Evolutionary conservation across 331 rosid genomes (phyloP), one percentile per base, ranked within the genome.

Genomic region (Arachis monticola): DNA sequence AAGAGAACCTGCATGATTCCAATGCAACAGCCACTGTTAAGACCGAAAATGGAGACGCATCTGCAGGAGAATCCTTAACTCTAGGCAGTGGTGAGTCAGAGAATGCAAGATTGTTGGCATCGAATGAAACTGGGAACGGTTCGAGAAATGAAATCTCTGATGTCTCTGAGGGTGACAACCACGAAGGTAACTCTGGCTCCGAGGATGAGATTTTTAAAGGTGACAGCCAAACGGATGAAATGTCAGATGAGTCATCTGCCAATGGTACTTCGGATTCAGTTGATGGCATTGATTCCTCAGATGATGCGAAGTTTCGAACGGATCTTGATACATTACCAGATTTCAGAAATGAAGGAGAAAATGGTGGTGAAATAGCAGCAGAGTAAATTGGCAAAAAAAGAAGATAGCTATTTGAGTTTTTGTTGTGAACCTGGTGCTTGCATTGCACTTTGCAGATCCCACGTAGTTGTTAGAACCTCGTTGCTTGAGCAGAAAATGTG

Each of bases 281-380:
- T 79, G 91, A 95, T 60, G 86, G 86, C 3, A 83, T 88, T 41
- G 96, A 86, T 86, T 77, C 84, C 41, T 77, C 80, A 1, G 98
- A 93, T 76, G 89, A 84, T 0, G 78, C 78, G 32, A 80, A 83
- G 46, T 83, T 8, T 62, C 92, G 69, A 30, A 87, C 81, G 11
- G 98, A 92, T 84, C 84, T 92, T 7, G 89, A 75, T 60, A 90
- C 91, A 0, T 71, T 92, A 62, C 95, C 96, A 0, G 91, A 87
- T 12, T 72, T 82, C 38, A 81, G 72, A 81, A 84, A 80, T 7
- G 84, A 62, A 57, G 88, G 85, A 60, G 83, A 86, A 61, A 81
- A 80, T 17, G 81, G 60, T 58, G 92, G 84, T 2, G 93, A 87
- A 71, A 72, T 59, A 66, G 88, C 91, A 32, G 89, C 91, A 11